A percentile compares a stretch with the other conserved stretches of the same genome.
Evolutionary conservation across 495 filamentous ascomycete species (phyloP).

Genomic region (Daldinia bambusicola): DNA sequence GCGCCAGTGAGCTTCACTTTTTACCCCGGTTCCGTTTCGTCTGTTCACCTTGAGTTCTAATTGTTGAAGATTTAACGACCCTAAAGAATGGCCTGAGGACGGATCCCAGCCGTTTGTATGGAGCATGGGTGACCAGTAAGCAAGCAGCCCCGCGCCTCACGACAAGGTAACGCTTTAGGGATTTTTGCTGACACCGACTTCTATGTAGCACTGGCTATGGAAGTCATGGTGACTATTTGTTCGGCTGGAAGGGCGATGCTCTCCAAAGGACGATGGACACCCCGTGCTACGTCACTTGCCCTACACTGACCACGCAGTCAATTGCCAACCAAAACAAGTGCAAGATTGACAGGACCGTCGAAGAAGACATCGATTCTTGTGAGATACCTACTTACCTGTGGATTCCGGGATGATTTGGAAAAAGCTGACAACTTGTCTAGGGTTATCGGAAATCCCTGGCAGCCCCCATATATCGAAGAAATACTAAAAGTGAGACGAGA

Average conservation of each 20-base stretch:
- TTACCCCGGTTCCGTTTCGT: not conserved
- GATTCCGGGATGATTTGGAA: not conserved
- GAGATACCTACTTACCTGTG: slow-evolving; percentile 9
- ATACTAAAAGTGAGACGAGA: slow-evolving; percentile 8
- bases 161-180: not conserved
- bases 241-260: slow-evolving; percentile 49
- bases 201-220: slow-evolving; percentile 42
- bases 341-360: slow-evolving; percentile 34
- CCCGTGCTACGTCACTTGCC: slow-evolving; percentile 48
- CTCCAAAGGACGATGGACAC: slow-evolving; percentile 49
- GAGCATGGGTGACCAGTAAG: slow-evolving; percentile 52
- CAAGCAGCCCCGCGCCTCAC: not conserved
- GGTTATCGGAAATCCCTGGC: slow-evolving; percentile 37
- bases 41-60: not conserved
- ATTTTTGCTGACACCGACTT: not conserved
- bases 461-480: slow-evolving; percentile 31
- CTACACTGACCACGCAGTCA: slow-evolving; percentile 46
- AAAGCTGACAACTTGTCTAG: slow-evolving; percentile 16
- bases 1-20: not conserved
- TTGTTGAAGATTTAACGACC: slow-evolving; percentile 47
- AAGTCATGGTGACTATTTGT: slow-evolving; percentile 48
- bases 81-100: slow-evolving; percentile 53
- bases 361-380: slow-evolving; percentile 51
- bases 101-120: slow-evolving; percentile 56
- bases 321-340: slow-evolving; percentile 49